Percentiles rank a stretch among this genome's conserved stretches.
Evolutionary conservation across 2,329 filamentous ascomycete genomes (phyloP).

Genomic region (Diaporthe longicolla): DNA sequence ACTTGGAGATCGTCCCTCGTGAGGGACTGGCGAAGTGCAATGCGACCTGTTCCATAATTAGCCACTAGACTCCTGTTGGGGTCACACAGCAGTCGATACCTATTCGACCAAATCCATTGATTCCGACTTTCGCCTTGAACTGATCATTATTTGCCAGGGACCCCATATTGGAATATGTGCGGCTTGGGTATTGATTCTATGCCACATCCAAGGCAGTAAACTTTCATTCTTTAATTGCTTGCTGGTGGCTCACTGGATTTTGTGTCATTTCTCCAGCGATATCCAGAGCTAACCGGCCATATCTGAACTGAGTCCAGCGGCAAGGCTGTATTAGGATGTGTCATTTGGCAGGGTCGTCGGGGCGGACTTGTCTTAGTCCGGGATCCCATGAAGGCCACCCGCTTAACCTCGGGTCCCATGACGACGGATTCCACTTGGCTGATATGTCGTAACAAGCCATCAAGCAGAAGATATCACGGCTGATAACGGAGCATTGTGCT

Average conservation of each 20-base stretch:
- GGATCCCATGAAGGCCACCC: neutral
- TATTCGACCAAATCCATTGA: too few species aligned
- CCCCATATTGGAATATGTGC: too few species aligned
- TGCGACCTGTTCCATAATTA: too few species aligned
- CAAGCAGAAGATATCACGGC: neutral
- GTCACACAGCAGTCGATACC: too few species aligned
- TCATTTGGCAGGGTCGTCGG: neutral
- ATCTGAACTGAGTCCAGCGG: neutral
- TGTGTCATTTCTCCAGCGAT: conserved; percentile 10
- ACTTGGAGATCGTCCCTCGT: too few species aligned
- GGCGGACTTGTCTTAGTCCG: conserved; percentile 24
- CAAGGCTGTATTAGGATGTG: neutral
- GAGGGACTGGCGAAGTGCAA: too few species aligned
- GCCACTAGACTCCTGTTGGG: too few species aligned
- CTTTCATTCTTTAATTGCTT: neutral
- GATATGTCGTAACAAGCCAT: neutral
- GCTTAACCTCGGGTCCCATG: neutral
- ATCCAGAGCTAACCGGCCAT: neutral
- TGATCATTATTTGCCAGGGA: too few species aligned
- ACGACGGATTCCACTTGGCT: neutral
- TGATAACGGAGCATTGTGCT: neutral
- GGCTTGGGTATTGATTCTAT: neutral
- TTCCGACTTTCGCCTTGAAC: too few species aligned
- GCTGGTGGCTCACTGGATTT: neutral
- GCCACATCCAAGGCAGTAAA: neutral